A percentile compares a stretch with the other conserved stretches of the same genome.
These are phyloP conservation scores for Apiospora marii DNA, from an alignment of 2,329 filamentous ascomycete genomes.

Conservation along the genomic window DNA sequence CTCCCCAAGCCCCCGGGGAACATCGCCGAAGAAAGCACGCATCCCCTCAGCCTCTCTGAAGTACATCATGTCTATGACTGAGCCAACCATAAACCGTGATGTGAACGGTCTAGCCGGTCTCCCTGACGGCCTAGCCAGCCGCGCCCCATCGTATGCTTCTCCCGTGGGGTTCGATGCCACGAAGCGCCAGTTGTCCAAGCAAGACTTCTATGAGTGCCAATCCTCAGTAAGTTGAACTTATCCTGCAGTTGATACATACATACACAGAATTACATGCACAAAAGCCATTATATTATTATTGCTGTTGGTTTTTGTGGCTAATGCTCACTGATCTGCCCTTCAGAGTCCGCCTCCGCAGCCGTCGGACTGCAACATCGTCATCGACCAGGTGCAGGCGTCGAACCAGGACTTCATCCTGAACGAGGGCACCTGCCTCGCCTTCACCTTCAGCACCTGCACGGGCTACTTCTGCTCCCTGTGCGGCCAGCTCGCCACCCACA, in stretches of 20 bases:
- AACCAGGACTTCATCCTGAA: constrained; percentile 41
- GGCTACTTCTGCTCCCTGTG: constrained; percentile 50
- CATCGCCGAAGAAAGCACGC: background rate
- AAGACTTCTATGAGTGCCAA: constrained; percentile 46
- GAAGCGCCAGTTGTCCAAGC: constrained; percentile 32
- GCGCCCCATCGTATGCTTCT: constrained; percentile 26
- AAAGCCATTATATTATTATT: too few relatives aligned
- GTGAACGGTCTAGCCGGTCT: constrained; percentile 37
- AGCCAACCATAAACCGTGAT: constrained; percentile 34
- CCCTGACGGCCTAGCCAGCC: constrained; percentile 33
- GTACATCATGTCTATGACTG: constrained; percentile 35
- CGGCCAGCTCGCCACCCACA: constrained; percentile 42
- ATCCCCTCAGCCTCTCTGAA: background rate
- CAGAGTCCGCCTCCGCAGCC: constrained; percentile 40
- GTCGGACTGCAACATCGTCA: constrained; percentile 44
- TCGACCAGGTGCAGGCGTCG: constrained; percentile 40
- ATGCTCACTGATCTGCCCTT: constrained; percentile 12
- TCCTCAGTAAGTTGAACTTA: constrained; percentile 36
- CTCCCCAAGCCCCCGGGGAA: constrained; percentile 30
- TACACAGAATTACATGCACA: too few relatives aligned
- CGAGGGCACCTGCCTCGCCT: constrained; percentile 43
- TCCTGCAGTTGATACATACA: constrained; percentile 18
- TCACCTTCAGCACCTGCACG: constrained; percentile 45
- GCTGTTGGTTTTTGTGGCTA: background rate
- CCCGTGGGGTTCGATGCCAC: background rate